A percentile compares a stretch with the other conserved stretches of the same genome.
These are phyloP conservation scores for Nepenthes alata DNA, from an alignment of 179 eudicot species.

Conservation along the genomic window DNA sequence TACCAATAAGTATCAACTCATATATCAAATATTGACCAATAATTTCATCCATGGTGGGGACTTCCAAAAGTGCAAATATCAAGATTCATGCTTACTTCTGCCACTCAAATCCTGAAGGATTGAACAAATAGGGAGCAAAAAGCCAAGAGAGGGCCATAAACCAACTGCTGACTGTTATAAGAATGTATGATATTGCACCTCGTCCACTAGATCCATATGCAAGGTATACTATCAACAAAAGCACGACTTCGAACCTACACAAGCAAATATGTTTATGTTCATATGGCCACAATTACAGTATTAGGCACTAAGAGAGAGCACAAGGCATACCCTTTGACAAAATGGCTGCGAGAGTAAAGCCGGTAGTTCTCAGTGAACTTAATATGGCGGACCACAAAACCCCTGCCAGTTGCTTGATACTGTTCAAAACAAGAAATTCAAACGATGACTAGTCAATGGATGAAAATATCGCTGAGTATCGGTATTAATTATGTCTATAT, in stretches of 20 bases:
- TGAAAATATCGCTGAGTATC: too few relatives aligned
- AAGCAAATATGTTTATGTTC: conserved; percentile 6
- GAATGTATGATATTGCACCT: conserved; percentile 69
- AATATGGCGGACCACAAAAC: conserved; percentile 94
- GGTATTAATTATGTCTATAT: too few relatives aligned
- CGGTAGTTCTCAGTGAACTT: conserved; percentile 95
- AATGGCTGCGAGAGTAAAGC: conserved; percentile 98
- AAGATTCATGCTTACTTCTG: conserved; percentile 65
- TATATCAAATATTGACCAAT: not conserved
- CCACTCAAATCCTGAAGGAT: conserved; percentile 98
- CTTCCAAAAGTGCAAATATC: not conserved
- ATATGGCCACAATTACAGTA: not conserved
- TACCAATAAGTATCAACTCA: too few relatives aligned
- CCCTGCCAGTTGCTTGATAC: conserved; percentile 99
- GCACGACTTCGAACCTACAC: conserved; percentile 74
- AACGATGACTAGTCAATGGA: not conserved
- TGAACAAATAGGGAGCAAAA: conserved; percentile 91
- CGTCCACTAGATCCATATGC: conserved; percentile 69
- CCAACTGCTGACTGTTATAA: conserved; percentile 91
- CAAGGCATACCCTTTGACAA: conserved; percentile 84
- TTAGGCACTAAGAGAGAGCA: conserved; percentile 3
- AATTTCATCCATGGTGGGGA: not conserved
- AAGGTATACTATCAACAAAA: conserved; percentile 66
- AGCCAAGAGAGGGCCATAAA: conserved; percentile 94
- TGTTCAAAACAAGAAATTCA: conserved; percentile 16